Evolutionary conservation across 495 filamentous ascomycete genomes (phyloP), one percentile per base, ranked within the genome.

Genomic region (Neurospora sp.): DNA sequence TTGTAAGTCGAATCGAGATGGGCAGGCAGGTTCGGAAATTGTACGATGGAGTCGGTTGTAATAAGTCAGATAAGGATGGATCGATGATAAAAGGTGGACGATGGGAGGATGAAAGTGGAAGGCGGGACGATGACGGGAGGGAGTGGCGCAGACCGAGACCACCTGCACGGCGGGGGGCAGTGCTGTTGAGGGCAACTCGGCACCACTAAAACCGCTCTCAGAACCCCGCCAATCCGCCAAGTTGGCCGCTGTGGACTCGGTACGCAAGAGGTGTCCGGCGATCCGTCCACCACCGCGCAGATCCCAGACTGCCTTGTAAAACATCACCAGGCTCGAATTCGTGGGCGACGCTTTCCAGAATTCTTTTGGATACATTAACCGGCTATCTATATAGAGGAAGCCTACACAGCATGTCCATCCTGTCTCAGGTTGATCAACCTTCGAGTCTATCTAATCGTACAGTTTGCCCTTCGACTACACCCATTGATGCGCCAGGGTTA

Each of bases 31-130:
- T 61, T 14, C 53, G 53, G 53, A 61, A 61, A 61, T 35, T 61
- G 53, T 61, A 18, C 1, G 53, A 35, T 35, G 53, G 53, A 35
- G 53, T 61, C 53, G 53, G 27, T 61, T 35, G 53, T 61, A 61
- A 53, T 35, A 61, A 61, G 53, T 61, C 27, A 61, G 53, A 61
- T 61, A 35, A 61, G 53, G 27, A 61, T 65, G 53, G 53, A 37
- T 35, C 22, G 53, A 35, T 16, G 5, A 61, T 8, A 12, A 6
- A 61, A 61, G 53, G 53, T 65, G 53, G 27, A 35, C 53, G 27
- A 37, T 0, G 35, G 35, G 35, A 65, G 53, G 14, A 65, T 65
- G 27, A 14, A 61, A 61, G 53, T 27, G 53, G 27, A 65, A 65
- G 53, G 53, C 53, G 53, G 53, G 5, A 61, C 35, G 22, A 9